A percentile compares a stretch with the other conserved stretches of the same genome.
phyloP scores from a whole-genome alignment of 129 eudicot genomes.

The Dittrichia graveolens region DNA sequence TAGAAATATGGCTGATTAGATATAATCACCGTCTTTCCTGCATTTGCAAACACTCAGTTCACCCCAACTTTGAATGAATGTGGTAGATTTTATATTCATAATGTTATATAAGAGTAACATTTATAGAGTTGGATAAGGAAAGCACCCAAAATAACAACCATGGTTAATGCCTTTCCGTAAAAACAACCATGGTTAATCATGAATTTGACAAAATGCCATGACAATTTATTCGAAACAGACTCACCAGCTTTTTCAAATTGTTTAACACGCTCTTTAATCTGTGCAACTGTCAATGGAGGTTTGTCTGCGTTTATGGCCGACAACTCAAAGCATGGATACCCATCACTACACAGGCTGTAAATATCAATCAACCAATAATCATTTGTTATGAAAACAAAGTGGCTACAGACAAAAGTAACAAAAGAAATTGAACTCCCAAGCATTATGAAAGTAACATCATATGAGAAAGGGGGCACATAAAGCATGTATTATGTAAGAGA shows the following conservation, averaged over 20 bases:
- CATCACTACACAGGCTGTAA: slow-evolving; percentile 76
- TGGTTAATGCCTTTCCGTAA: too few relatives aligned
- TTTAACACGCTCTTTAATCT: slow-evolving; percentile 79
- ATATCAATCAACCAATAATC: slow-evolving; percentile 11
- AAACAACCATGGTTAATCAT: slow-evolving; percentile 15
- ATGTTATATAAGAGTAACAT: slow-evolving; percentile 8
- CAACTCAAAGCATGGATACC: slow-evolving; percentile 93
- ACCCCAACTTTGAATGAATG: not conserved
- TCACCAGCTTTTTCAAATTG: slow-evolving; percentile 92
- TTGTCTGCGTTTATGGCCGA: slow-evolving; percentile 96
- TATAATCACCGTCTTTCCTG: slow-evolving; percentile 86
- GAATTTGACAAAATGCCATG: not conserved
- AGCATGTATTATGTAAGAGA: too few relatives aligned
- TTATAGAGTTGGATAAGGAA: not conserved
- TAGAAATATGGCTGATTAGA: slow-evolving; percentile 93
- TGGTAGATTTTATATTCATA: not conserved
- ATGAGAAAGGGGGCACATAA: not conserved
- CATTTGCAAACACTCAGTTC: slow-evolving; percentile 25
- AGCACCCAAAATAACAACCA: slow-evolving; percentile 15
- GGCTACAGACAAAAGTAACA: not conserved
- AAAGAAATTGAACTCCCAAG: not conserved
- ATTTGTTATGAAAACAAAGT: not conserved
- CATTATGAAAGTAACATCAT: not conserved
- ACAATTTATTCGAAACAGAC: slow-evolving; percentile 24
- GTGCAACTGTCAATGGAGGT: slow-evolving; percentile 71